Base-by-base conservation (phyloP, 352 stramenopile genomes). In the Phytophthora meadii region DNA sequence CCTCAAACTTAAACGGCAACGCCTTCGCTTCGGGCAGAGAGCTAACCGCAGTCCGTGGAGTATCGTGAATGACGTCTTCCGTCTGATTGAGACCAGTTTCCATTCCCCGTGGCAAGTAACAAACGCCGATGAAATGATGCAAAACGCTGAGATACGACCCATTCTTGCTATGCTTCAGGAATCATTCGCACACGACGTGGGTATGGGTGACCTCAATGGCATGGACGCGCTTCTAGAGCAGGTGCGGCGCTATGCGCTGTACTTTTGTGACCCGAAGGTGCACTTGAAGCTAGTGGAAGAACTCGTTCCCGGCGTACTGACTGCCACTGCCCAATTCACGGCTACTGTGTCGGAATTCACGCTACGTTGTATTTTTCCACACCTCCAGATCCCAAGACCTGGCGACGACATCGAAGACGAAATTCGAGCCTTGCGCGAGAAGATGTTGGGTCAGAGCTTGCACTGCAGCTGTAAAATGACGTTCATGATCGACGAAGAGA, bases 41-140 rank as follows among this genome's bases (percentile, higher is more conserved):
- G 40, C 42, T 6, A 45, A 45, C 7, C 12, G 32, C 10, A 68
- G 45, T 53, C 37, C 27, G 8, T 68, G 61, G 52, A 30, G 4
- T 22, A 49, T 68, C 15, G 46, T 68, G 32, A 68, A 25, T 19
- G 27, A 68, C 22, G 34, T 62, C 10, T 59, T 68, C 30, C 59
- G 28, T 4, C 42, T 61, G 22, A 12, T 67, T 1, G 47, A 67
- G 34, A 55, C 49, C 15, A 61, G 59, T 24, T 61, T 67, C 50
- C 15, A 19, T 5, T 54, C 42, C 2, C 59, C 59, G n/a, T 67
- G 59, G 59, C 27, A 34, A n/a, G 48, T 61, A 30, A 50, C n/a
- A 12, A 56, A 49, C n/a, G 27, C 17, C 46, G 17, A 51, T 1
- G 59, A 67, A 12, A 61, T 67, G 49, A 54, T 36, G 41, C 39